These are phyloP conservation scores for Termitomyces sp. DNA, from an alignment of 768 basidiomycete genomes.

Conservation along the genomic window DNA sequence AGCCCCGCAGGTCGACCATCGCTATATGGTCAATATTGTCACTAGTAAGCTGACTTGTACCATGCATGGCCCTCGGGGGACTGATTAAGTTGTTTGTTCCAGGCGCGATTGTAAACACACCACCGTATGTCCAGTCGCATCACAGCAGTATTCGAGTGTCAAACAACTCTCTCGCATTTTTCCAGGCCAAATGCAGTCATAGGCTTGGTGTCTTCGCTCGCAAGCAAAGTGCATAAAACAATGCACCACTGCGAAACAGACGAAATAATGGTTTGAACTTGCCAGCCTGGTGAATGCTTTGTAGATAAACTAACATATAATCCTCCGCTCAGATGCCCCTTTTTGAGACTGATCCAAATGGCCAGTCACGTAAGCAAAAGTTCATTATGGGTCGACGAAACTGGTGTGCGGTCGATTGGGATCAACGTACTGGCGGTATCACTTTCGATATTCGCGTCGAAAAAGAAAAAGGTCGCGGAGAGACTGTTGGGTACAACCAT, in stretches of 20 bases:
- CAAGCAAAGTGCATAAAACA: slow-evolving; percentile 80
- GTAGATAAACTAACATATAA: neutral
- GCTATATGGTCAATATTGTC: slow-evolving; percentile 89
- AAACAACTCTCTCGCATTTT: slow-evolving; percentile 3
- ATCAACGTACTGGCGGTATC: slow-evolving; percentile 53
- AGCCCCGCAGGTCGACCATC: slow-evolving; percentile 55
- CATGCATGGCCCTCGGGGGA: neutral
- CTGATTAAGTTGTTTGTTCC: slow-evolving; percentile 2
- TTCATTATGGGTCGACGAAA: slow-evolving; percentile 87
- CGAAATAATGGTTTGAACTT: slow-evolving; percentile 65
- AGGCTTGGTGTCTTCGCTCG: slow-evolving; percentile 72
- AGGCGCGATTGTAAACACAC: slow-evolving; percentile 94
- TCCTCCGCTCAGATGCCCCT: slow-evolving; percentile 52
- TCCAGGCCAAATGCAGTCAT: slow-evolving; percentile 69
- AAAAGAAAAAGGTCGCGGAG: slow-evolving; percentile 73
- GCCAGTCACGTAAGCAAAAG: slow-evolving; percentile 66
- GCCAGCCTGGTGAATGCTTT: neutral
- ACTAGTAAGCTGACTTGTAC: slow-evolving; percentile 47
- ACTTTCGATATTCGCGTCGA: slow-evolving; percentile 86
- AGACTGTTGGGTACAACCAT: slow-evolving; percentile 62
- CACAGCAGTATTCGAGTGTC: neutral
- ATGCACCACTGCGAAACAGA: slow-evolving; percentile 80
- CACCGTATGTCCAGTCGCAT: slow-evolving; percentile 49
- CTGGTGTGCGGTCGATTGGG: slow-evolving; percentile 72
- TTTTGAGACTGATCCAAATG: slow-evolving; percentile 74